Conservation (phyloP, 345 rosid genomes). For the Jatropha curcas region DNA sequence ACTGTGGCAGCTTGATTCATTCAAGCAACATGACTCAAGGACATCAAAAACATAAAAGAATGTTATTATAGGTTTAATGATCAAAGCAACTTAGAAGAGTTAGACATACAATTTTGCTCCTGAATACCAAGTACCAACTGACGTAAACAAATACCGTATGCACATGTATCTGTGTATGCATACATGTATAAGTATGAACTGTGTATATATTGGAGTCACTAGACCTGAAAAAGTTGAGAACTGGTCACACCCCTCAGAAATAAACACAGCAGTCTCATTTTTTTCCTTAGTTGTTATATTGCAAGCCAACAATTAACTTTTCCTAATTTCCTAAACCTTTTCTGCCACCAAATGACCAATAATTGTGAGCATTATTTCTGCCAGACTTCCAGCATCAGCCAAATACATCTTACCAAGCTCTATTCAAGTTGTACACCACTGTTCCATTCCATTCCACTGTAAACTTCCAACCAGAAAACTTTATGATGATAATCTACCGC, state of each 20-base stretch:
- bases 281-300: background rate
- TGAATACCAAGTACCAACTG: background rate
- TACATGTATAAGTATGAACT: background rate
- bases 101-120: background rate
- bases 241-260: background rate
- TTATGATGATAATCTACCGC: background rate
- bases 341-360: background rate
- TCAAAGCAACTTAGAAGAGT: background rate
- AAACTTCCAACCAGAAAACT: background rate
- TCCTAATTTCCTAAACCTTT: background rate
- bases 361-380: background rate
- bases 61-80: background rate
- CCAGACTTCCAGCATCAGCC: background rate
- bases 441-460: background rate
- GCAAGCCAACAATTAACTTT: slow-evolving; percentile 2
- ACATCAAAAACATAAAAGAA: background rate
- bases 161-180: background rate
- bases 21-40: background rate
- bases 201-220: background rate
- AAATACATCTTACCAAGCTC: background rate
- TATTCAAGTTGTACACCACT: background rate
- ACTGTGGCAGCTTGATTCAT: background rate
- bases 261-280: background rate
- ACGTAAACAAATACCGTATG: background rate
- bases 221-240: background rate